Conservation (phyloP, 2,329 filamentous ascomycete genomes). For the Thelonectria rubi region DNA sequence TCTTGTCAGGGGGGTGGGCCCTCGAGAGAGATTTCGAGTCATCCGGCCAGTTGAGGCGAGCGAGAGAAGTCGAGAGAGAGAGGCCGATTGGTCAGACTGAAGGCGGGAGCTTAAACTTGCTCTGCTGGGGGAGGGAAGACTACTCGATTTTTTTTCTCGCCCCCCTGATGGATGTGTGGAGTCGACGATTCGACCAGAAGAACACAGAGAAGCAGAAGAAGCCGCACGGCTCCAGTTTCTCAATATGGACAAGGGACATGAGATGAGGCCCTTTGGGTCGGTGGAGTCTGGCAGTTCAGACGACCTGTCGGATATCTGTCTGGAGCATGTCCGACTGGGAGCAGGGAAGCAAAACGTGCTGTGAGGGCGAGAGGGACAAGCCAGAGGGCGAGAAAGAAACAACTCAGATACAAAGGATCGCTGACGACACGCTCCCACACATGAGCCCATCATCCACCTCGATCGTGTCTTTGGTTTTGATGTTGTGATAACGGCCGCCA, state of each 20-base stretch:
- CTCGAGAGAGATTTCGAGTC: constrained; percentile 18
- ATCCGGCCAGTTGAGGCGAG: constrained; percentile 19
- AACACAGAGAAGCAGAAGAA: no score
- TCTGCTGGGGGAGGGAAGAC: no score
- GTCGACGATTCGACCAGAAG: background rate
- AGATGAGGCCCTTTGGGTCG: background rate
- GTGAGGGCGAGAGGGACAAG: background rate
- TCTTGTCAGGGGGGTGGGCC: constrained; percentile 26
- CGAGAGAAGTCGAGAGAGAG: background rate
- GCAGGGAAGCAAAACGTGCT: background rate
- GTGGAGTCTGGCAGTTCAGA: constrained; percentile 4
- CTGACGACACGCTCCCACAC: constrained; percentile 8
- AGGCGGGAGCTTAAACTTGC: constrained; percentile 23
- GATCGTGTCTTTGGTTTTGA: background rate
- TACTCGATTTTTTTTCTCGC: background rate
- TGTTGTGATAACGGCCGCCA: no score
- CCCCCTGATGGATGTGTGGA: background rate
- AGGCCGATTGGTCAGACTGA: constrained; percentile 14
- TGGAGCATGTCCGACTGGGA: background rate
- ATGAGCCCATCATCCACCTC: no score
- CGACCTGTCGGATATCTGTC: constrained; percentile 9
- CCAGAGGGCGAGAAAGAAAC: background rate
- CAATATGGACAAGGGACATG: background rate
- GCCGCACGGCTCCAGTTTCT: background rate
- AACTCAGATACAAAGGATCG: constrained; percentile 17